phyloP scores from a whole-genome alignment of 2,329 filamentous ascomycete genomes.

The Fusarium annulatum region DNA sequence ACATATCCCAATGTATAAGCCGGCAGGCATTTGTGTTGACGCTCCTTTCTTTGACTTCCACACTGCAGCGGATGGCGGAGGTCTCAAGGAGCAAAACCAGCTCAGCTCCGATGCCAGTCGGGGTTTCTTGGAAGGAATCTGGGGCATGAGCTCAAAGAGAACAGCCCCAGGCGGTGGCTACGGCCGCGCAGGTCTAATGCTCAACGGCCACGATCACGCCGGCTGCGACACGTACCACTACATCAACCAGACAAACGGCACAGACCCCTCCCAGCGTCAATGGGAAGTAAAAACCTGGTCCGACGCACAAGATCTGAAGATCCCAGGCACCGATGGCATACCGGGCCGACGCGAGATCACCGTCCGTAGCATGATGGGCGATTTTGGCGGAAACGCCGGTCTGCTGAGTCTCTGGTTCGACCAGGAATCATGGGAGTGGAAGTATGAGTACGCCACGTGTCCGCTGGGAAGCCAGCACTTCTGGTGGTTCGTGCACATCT shows the following conservation, averaged over 20 bases:
- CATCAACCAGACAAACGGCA: slow-evolving; percentile 70
- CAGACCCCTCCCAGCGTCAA: slow-evolving; percentile 52
- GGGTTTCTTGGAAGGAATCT: slow-evolving; percentile 85
- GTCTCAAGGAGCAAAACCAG: slow-evolving; percentile 91
- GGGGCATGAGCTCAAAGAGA: slow-evolving; percentile 76
- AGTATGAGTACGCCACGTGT: slow-evolving; percentile 82
- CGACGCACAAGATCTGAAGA: slow-evolving; percentile 54
- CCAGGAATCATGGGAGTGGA: slow-evolving; percentile 76
- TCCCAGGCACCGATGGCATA: slow-evolving; percentile 57
- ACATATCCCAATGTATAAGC: slow-evolving; percentile 91
- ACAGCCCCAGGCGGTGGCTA: slow-evolving; percentile 68
- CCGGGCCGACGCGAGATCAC: slow-evolving; percentile 88
- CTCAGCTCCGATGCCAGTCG: slow-evolving; percentile 77
- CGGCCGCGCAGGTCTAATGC: slow-evolving; percentile 79
- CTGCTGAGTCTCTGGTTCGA: slow-evolving; percentile 93
- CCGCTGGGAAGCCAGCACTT: slow-evolving; percentile 86
- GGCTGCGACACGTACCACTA: slow-evolving; percentile 93
- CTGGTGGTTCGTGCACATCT: slow-evolving; percentile 91
- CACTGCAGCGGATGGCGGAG: slow-evolving; percentile 69
- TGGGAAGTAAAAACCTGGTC: slow-evolving; percentile 65
- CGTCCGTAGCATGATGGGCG: slow-evolving; percentile 98
- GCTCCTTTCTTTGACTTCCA: slow-evolving; percentile 86
- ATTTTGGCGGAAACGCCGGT: slow-evolving; percentile 91
- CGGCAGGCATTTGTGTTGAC: slow-evolving; percentile 84
- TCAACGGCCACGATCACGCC: slow-evolving; percentile 95